Evolutionary conservation across 2,329 filamentous ascomycete genomes (phyloP), one percentile per base, ranked within the genome.

Genomic region (Fusarium nisikadoi): DNA sequence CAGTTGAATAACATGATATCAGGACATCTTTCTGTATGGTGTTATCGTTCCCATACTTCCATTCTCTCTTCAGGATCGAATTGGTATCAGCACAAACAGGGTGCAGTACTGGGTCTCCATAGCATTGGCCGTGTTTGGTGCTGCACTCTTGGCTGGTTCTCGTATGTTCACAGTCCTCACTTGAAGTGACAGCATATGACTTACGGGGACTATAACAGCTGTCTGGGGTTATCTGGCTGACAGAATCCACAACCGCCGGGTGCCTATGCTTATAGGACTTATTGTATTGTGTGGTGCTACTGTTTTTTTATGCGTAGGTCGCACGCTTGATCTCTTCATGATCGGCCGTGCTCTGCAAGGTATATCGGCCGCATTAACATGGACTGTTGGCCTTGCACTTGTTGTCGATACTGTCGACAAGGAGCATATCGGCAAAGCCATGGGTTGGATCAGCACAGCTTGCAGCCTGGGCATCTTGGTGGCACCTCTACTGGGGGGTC

Each of bases 31-130:
- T 46, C 62, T 81, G 12, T 81, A 81, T 46, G 78, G 76, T 29
- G 80, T 81, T 50, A 76, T 81, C 52, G 79, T 81, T 14, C 80
- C 80, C 5, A 71, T 81, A 17, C 63, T 81, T 50, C 80, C 80
- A 19, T 81, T 79, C 60, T 76, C 77, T 14, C 73, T 81, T 14
- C 50, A 73, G 17, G 63, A 65, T n/a, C 74, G 77, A 20, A 69
- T 77, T 54, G 78, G 76, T 17, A 68, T 81, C 16, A 43, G 58
- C 8, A 41, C 65, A 50, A 62, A 75, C 19, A 70, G 72, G 75
- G 78, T 81, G 45, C 80, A 81, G 62, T 78, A 79, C 46, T 81
- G 80, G 80, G 75, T 80, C n/a, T 81, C 80, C 13, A 75, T 81
- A 60, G 80, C 80, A 31, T 72, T 81, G 54, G 79, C 80, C 10